Conservation (phyloP, 108 stramenopile species). For the Conticribra weissflogii region DNA sequence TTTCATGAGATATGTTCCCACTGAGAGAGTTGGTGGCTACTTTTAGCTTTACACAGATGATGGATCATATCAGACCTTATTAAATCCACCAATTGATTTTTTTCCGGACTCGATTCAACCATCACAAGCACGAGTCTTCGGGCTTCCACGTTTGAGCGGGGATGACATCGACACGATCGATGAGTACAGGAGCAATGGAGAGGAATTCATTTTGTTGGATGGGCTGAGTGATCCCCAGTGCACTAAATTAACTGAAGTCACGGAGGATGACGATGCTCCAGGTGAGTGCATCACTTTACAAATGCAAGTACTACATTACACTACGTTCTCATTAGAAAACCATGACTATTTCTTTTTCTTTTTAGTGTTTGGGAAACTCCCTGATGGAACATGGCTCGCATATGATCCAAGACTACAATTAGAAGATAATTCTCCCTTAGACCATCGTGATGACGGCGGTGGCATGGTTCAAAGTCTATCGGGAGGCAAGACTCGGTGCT, state of each 20-base stretch:
- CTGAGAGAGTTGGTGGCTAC: slow-evolving; percentile 17
- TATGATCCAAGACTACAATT: slow-evolving; percentile 46
- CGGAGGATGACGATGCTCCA: slow-evolving; percentile 31
- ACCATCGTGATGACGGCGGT: slow-evolving; percentile 61
- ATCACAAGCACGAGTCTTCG: slow-evolving; percentile 25
- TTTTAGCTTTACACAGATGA: slow-evolving; percentile 31
- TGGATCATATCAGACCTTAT: slow-evolving; percentile 31
- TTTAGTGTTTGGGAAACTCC: slow-evolving; percentile 13
- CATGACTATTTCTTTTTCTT: no score
- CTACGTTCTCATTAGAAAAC: no score
- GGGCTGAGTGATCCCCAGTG: slow-evolving; percentile 39
- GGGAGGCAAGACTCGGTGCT: slow-evolving; percentile 35
- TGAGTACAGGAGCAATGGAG: slow-evolving; percentile 19
- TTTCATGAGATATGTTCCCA: slow-evolving; percentile 29
- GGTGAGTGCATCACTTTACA: no score
- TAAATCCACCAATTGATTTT: slow-evolving; percentile 39
- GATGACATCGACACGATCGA: slow-evolving; percentile 36
- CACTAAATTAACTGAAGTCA: slow-evolving; percentile 36
- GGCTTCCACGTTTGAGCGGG: slow-evolving; percentile 25
- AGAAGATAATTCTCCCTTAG: slow-evolving; percentile 50
- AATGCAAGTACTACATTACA: no score
- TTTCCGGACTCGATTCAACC: slow-evolving; percentile 31
- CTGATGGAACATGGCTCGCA: slow-evolving; percentile 11
- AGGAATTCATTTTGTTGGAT: slow-evolving; percentile 25
- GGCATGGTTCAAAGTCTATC: slow-evolving; percentile 27